phyloP scores from a whole-genome alignment of 768 basidiomycete species.

The Austroboletus eburneus region DNA sequence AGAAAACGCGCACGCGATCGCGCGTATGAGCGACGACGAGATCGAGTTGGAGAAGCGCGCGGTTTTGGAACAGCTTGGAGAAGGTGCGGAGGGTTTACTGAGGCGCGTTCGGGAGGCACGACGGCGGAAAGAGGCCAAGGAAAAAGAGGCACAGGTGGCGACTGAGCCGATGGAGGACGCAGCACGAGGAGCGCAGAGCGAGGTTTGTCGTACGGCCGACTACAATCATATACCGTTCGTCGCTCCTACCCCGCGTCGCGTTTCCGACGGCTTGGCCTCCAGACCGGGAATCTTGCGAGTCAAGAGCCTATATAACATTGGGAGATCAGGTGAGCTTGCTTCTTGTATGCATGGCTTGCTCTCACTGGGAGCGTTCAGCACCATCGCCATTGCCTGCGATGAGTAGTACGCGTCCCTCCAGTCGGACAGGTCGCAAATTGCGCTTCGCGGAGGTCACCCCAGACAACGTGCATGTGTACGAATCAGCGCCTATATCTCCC shows the following conservation, averaged over 20 bases:
- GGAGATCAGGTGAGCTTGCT: slow-evolving; percentile 14
- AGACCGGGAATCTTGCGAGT: slow-evolving; percentile 26
- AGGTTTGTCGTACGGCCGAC: neutral
- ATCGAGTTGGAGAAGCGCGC: slow-evolving; percentile 60
- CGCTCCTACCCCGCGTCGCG: slow-evolving; percentile 11
- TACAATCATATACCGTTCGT: neutral
- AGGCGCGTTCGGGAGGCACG: slow-evolving; percentile 28
- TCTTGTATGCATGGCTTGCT: neutral
- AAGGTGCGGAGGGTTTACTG: slow-evolving; percentile 58
- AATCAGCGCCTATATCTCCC: slow-evolving; percentile 79
- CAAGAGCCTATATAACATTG: slow-evolving; percentile 29
- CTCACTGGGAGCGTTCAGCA: slow-evolving; percentile 19
- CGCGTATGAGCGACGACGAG: slow-evolving; percentile 68
- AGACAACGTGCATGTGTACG: slow-evolving; percentile 77
- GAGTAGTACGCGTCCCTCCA: slow-evolving; percentile 56
- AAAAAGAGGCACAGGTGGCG: slow-evolving; percentile 1
- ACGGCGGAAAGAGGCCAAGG: slow-evolving; percentile 11
- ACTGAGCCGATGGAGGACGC: neutral
- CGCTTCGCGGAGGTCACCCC: slow-evolving; percentile 76
- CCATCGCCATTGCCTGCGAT: slow-evolving; percentile 43
- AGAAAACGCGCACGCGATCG: slow-evolving; percentile 63
- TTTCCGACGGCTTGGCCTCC: slow-evolving; percentile 9
- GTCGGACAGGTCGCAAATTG: slow-evolving; percentile 49
- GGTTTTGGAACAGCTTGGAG: slow-evolving; percentile 70
- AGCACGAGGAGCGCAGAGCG: too few relatives aligned